phyloP scores from a whole-genome alignment of 2,329 filamentous ascomycete genomes.

The Didymosphaeria variabile region DNA sequence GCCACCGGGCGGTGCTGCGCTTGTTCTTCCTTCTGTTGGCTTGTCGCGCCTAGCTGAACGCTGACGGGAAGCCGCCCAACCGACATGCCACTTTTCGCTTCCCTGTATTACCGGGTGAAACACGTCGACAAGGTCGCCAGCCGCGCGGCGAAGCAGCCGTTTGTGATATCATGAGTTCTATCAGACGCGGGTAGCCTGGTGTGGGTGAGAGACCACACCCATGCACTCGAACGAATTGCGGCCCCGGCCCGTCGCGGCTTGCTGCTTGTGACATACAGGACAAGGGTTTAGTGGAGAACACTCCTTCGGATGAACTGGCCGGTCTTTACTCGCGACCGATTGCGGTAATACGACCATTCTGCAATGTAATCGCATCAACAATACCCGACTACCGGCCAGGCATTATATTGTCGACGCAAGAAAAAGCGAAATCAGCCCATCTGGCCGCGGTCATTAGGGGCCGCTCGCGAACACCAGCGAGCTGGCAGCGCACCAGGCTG shows the following conservation, averaged over 20 bases:
- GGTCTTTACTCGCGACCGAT: slow-evolving; percentile 9
- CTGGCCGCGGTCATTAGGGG: not conserved
- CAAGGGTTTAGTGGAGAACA: slow-evolving; percentile 36
- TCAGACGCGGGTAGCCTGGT: slow-evolving; percentile 31
- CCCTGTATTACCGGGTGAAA: slow-evolving; percentile 26
- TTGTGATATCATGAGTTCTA: slow-evolving; percentile 24
- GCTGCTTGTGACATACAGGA: slow-evolving; percentile 37
- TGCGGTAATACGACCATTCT: slow-evolving; percentile 15
- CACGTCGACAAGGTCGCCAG: slow-evolving; percentile 33
- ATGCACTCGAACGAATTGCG: slow-evolving; percentile 37
- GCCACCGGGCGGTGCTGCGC: slow-evolving; percentile 8
- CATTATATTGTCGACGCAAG: slow-evolving; percentile 8
- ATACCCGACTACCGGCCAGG: slow-evolving; percentile 27
- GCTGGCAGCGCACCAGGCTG: slow-evolving; percentile 14
- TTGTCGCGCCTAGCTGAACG: slow-evolving; percentile 8
- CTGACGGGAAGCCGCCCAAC: slow-evolving; percentile 12
- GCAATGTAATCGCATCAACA: slow-evolving; percentile 30
- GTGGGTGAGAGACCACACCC: slow-evolving; percentile 39
- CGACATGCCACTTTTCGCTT: slow-evolving; percentile 20
- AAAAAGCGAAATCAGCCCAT: not conserved
- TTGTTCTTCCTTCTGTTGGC: slow-evolving; percentile 13
- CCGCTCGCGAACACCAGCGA: slow-evolving; percentile 8
- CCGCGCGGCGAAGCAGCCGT: slow-evolving; percentile 29
- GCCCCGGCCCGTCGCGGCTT: slow-evolving; percentile 48
- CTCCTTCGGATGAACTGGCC: slow-evolving; percentile 27